Evolutionary conservation across 306 rosid species (phyloP).

Genomic region (Cercis canadensis): DNA sequence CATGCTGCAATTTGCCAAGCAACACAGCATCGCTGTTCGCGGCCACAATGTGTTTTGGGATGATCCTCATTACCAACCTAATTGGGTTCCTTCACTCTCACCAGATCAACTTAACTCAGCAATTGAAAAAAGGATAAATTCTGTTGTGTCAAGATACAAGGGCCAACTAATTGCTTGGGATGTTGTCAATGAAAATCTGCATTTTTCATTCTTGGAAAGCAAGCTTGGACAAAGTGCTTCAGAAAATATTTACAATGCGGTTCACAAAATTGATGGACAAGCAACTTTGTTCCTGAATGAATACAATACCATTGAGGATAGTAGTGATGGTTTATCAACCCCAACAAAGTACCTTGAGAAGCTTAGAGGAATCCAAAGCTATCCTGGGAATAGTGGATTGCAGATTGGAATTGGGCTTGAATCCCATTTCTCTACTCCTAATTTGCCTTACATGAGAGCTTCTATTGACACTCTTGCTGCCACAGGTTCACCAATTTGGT

Average conservation of each 20-base stretch:
- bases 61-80: slow-evolving; percentile 52
- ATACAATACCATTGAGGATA: slow-evolving; percentile 68
- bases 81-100: slow-evolving; percentile 64
- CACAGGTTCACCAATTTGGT: slow-evolving; percentile 67
- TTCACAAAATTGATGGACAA: slow-evolving; percentile 42
- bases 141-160: slow-evolving; percentile 56
- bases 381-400: slow-evolving; percentile 17
- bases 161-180: slow-evolving; percentile 80
- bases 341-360: slow-evolving; percentile 62
- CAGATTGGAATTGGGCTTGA: slow-evolving; percentile 69
- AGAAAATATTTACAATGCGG: slow-evolving; percentile 42
- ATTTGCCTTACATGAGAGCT: slow-evolving; percentile 69
- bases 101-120: slow-evolving; percentile 39
- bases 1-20: slow-evolving; percentile 59
- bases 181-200: slow-evolving; percentile 79
- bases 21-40: slow-evolving; percentile 53
- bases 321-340: slow-evolving; percentile 38
- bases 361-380: slow-evolving; percentile 48
- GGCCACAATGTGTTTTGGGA: slow-evolving; percentile 84
- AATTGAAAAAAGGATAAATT: slow-evolving; percentile 44
- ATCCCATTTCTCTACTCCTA: slow-evolving; percentile 62
- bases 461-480: slow-evolving; percentile 72
- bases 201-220: slow-evolving; percentile 57
- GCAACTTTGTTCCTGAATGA: slow-evolving; percentile 72
- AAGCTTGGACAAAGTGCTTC: slow-evolving; percentile 51